phyloP scores from a whole-genome alignment of 2,329 filamentous ascomycete genomes.

The Aureobasidium sp. region DNA sequence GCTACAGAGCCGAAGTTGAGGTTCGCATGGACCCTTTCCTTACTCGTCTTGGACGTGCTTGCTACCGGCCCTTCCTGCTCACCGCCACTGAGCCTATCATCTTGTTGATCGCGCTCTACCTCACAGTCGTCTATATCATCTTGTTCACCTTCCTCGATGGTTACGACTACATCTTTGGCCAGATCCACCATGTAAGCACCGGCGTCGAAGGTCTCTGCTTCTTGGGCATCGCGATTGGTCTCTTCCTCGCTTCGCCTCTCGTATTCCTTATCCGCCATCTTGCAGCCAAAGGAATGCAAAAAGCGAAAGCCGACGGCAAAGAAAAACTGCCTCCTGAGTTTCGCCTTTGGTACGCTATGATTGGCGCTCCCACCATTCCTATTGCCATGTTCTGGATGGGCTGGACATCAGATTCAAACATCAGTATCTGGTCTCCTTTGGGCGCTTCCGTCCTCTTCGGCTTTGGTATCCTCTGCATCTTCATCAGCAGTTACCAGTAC shows the following conservation, averaged over 20 bases:
- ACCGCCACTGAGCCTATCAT: slow-evolving; percentile 42
- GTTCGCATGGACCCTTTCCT: slow-evolving; percentile 35
- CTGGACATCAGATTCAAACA: slow-evolving; percentile 42
- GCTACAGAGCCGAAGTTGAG: slow-evolving; percentile 44
- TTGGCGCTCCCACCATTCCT: slow-evolving; percentile 44
- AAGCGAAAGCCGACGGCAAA: slow-evolving; percentile 35
- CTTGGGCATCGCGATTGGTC: slow-evolving; percentile 39
- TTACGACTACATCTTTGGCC: slow-evolving; percentile 46
- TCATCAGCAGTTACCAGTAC: slow-evolving; percentile 49
- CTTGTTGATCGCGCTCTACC: slow-evolving; percentile 39
- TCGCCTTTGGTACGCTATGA: slow-evolving; percentile 48
- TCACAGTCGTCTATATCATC: slow-evolving; percentile 42
- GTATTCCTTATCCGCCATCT: slow-evolving; percentile 42
- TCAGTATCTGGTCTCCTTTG: slow-evolving; percentile 48
- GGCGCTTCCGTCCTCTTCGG: slow-evolving; percentile 48
- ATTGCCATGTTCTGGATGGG: slow-evolving; percentile 53
- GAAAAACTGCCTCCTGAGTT: slow-evolving; percentile 45
- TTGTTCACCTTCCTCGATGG: slow-evolving; percentile 45
- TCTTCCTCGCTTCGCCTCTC: slow-evolving; percentile 32
- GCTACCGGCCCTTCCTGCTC: slow-evolving; percentile 40
- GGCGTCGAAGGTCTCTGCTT: slow-evolving; percentile 44
- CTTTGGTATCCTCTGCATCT: slow-evolving; percentile 37
- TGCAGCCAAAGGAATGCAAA: slow-evolving; percentile 37
- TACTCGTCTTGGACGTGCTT: slow-evolving; percentile 29
- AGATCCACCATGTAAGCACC: slow-evolving; percentile 41